Evolutionary conservation across 2,329 filamentous ascomycete genomes (phyloP).

Genomic region (Chaetomium globosum): DNA sequence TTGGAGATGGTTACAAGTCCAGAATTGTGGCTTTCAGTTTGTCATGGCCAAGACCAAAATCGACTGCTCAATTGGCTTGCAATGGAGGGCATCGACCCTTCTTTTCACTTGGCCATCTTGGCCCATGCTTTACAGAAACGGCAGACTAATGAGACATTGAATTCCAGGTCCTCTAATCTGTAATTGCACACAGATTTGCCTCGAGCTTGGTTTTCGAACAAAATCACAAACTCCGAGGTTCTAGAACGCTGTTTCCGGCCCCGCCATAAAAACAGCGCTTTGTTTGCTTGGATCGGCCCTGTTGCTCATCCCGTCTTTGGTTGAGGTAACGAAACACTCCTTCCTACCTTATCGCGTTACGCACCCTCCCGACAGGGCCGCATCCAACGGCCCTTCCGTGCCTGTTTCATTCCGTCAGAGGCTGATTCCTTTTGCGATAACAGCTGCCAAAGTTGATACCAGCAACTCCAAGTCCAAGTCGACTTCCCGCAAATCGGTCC

Average conservation of each 20-base stretch:
- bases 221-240: background rate
- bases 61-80: conserved; percentile 2
- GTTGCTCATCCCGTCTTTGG: conserved; percentile 6
- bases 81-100: conserved; percentile 1
- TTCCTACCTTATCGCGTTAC: conserved; percentile 21
- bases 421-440: conserved; percentile 19
- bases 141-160: conserved; percentile 8
- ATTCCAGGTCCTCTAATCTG: conserved; percentile 2
- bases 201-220: conserved; percentile 8
- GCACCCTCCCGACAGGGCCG: conserved; percentile 4
- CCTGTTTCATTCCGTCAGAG: conserved; percentile 20
- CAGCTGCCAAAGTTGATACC: conserved; percentile 20
- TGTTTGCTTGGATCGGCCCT: conserved; percentile 12
- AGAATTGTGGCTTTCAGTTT: background rate
- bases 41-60: background rate
- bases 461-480: conserved; percentile 19
- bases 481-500: background rate
- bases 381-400: conserved; percentile 13
- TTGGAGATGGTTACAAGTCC: conserved; percentile 1
- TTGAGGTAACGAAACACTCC: conserved; percentile 15
- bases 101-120: background rate
- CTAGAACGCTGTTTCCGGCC: conserved; percentile 3
- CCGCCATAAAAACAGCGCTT: conserved; percentile 17
- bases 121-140: conserved; percentile 14
- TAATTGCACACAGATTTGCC: conserved; percentile 1